Base-by-base conservation (phyloP, 2,329 filamentous ascomycete genomes). In the Calonectria pseudoturangicola region DNA sequence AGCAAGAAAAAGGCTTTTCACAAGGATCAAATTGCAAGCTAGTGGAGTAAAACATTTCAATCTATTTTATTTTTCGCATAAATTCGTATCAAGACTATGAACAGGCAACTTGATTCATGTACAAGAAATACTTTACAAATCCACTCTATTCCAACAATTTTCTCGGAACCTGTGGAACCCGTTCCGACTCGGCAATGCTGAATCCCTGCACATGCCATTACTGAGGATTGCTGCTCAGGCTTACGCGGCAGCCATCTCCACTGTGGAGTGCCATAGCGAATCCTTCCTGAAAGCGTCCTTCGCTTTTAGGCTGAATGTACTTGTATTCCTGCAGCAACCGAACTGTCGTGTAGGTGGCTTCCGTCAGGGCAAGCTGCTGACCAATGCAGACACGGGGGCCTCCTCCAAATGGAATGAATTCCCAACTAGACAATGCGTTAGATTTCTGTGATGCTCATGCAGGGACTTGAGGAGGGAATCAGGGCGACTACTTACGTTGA, bases 341-440 rank as follows among this genome's bases (percentile, higher is more conserved):
- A 8, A 54, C 45, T 2, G 47, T 51, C 4, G 43, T 54, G 70
- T 86, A 86, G 1, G 82, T 79, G 58, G 84, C 77, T 73, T 85
- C 82, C 21, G 83, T 82, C 45, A 83, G 75, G 13, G 84, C 84
- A 50, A 86, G 85, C 74, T 87, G 82, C 75, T 87, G 86, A 51
- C 85, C 84, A 18, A 85, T 78, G 72, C 87, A 88, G 41, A 85
- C 85, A 13, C 86, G 81, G 2, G 86, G 85, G 0, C 86, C 86
- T 4, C 84, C 85, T 27, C 85, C 85, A 71, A 88, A 88, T 0
- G 85, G 84, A 2, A 87, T 67, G 69, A 85, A 87, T 50, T 84
- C 84, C 82, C 83, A 86, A 3, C 62, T 58, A 4, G 39, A 18
- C 4, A 45, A n/a, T 16, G 15, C 18, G 64, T 67, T 21, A 67